Percentiles rank a stretch among this genome's conserved stretches.
Conservation (phyloP, 2,329 filamentous ascomycete genomes). For the Tolypocladium nubicola region DNA sequence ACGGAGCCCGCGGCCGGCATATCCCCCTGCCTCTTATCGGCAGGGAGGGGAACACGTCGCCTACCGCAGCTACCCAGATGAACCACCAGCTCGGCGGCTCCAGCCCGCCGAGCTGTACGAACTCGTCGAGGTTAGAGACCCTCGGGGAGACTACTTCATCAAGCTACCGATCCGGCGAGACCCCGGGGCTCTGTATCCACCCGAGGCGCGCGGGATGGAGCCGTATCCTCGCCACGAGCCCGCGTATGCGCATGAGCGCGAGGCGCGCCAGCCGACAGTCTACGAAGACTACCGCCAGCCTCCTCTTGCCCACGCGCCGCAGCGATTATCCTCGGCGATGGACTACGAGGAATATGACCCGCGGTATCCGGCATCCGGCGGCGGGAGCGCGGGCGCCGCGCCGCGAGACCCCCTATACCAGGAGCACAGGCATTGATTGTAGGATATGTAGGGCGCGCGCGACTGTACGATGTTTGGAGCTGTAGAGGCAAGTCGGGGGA, state of each 20-base stretch:
- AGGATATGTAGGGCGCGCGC: too few relatives aligned
- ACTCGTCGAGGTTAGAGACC: conserved; percentile 32
- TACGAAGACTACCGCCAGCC: background rate
- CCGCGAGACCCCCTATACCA: background rate
- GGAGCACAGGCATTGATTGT: background rate
- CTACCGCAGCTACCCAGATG: conserved; percentile 5
- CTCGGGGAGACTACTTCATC: conserved; percentile 35
- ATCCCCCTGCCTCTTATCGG: background rate
- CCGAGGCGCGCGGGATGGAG: conserved; percentile 8
- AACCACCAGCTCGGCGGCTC: background rate
- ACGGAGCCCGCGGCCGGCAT: background rate
- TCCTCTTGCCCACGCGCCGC: background rate
- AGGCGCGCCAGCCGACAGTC: background rate
- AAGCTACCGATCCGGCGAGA: conserved; percentile 27
- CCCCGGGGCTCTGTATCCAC: conserved; percentile 13
- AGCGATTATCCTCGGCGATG: background rate
- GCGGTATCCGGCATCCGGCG: conserved; percentile 20
- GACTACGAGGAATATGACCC: conserved; percentile 34
- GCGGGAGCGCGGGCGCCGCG: background rate
- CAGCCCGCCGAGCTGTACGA: conserved; percentile 26
- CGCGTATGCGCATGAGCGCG: background rate
- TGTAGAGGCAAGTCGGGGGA: background rate
- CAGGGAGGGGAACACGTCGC: conserved; percentile 2
- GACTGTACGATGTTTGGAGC: background rate
- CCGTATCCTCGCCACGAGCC: conserved; percentile 5